Base-by-base conservation (phyloP, 1,284 basidiomycete species). In the Mycena sp. region DNA sequence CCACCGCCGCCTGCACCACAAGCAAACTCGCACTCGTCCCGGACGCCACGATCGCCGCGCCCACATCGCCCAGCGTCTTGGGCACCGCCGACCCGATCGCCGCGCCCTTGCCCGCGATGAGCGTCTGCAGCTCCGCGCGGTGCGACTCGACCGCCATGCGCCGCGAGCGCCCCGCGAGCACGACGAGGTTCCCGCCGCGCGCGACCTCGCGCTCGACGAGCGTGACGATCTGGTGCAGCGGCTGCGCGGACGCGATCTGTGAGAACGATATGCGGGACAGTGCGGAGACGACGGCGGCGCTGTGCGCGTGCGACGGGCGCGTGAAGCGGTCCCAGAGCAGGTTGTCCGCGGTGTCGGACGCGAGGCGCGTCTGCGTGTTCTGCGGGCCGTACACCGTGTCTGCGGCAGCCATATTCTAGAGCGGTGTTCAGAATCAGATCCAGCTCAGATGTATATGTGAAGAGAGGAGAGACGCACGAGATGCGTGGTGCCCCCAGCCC, bases 61-160 rank as follows among this genome's bases (percentile, higher is more conserved):
- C 90, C 0, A 89, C 84, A 70, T 94, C 90, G n/a, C 94, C 94
- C 0, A 95, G 76, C 1, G 93, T 93, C 76, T 89, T 90, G 26
- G 87, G 77, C 50, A 94, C 83, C 64, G 90, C 87, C 6, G 84
- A 85, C 7, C 85, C 84, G 26, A 87, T 75, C 23, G 76, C 65
- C 0, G 76, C 70, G 6, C 77, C 83, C n/a, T 80, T 74, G 62
- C 83, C 82, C 3, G 81, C 72, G 14, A 88, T 75, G 35, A 94
- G 73, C 58, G 78, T 72, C 26, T 80, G 80, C 53, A 94, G 73
- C 77, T 96, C 95, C 1, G 69, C 70, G 17, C 73, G 67, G 63
- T 90, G 82, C 17, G 81, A 83, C 65, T 87, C 84, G 2, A 84
- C 77, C 5, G 87, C 85, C 77, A 92, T 80, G 52, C 91, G 81